Conservation (phyloP, 2,329 filamentous ascomycete genomes). For the Fusarium mangiferae region DNA sequence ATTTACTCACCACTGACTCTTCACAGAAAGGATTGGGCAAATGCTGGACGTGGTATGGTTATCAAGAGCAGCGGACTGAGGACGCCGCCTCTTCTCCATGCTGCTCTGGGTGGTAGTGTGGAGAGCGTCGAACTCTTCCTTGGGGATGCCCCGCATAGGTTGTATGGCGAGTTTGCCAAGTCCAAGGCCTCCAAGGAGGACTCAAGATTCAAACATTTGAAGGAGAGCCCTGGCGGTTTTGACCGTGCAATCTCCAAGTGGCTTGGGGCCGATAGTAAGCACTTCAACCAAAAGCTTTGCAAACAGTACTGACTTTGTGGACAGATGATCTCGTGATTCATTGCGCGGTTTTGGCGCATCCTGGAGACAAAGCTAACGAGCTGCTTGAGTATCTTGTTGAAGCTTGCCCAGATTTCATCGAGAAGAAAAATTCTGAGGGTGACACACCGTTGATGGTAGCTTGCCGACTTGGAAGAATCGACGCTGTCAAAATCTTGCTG, state of each 20-base stretch:
- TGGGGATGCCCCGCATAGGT: slow-evolving; percentile 73
- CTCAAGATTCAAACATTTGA: slow-evolving; percentile 69
- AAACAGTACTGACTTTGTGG: slow-evolving; percentile 35
- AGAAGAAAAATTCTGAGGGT: slow-evolving; percentile 67
- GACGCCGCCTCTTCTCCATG: slow-evolving; percentile 69
- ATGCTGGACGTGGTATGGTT: slow-evolving; percentile 63
- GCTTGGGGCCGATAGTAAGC: slow-evolving; percentile 69
- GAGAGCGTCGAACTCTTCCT: slow-evolving; percentile 81
- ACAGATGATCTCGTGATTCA: slow-evolving; percentile 73
- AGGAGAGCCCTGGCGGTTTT: slow-evolving; percentile 68
- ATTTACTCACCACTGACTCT: slow-evolving; percentile 19
- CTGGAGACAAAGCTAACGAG: slow-evolving; percentile 55
- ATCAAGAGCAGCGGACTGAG: slow-evolving; percentile 53
- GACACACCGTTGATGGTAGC: slow-evolving; percentile 77
- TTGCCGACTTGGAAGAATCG: slow-evolving; percentile 63
- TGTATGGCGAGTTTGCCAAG: slow-evolving; percentile 74
- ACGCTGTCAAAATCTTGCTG: slow-evolving; percentile 70
- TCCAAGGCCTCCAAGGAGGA: slow-evolving; percentile 70
- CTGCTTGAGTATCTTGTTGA: slow-evolving; percentile 75
- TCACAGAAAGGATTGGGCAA: slow-evolving; percentile 74
- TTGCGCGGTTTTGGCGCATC: slow-evolving; percentile 65
- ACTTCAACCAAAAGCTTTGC: neutral
- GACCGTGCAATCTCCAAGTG: slow-evolving; percentile 71
- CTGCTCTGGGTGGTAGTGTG: slow-evolving; percentile 67
- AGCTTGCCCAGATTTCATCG: slow-evolving; percentile 68